These are phyloP conservation scores for Chaetomidium leptoderma DNA, from an alignment of 495 filamentous ascomycete species.

Conservation along the genomic window DNA sequence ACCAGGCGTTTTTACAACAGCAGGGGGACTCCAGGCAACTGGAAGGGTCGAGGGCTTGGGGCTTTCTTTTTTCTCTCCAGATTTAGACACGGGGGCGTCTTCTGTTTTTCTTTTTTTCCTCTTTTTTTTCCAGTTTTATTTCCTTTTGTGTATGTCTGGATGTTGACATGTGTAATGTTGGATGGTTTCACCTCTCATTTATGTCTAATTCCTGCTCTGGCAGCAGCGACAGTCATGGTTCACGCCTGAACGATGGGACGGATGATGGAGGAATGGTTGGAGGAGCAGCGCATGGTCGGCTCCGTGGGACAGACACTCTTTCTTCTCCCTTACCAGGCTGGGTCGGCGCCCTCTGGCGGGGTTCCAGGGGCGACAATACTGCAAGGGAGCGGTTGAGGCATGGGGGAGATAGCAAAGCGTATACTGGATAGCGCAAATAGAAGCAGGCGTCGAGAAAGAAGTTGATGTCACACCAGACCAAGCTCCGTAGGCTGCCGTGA, in stretches of 20 bases:
- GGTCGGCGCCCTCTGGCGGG: conserved; percentile 13
- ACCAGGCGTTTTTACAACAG: conserved; percentile 30
- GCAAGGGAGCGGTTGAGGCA: neutral
- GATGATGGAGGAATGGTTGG: conserved; percentile 17
- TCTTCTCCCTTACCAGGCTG: conserved; percentile 12
- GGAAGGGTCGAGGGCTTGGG: conserved; percentile 13
- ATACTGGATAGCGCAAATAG: conserved; percentile 7
- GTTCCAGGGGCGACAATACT: conserved; percentile 11
- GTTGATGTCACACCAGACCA: neutral
- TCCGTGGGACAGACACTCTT: conserved; percentile 9
- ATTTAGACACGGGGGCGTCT: neutral
- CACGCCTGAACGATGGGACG: neutral
- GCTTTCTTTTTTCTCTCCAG: conserved; percentile 7
- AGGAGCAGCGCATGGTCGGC: conserved; percentile 19
- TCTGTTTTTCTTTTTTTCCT: conserved; percentile 8
- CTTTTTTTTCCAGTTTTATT: conserved; percentile 7
- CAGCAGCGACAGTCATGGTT: conserved; percentile 22
- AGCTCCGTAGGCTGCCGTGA: neutral
- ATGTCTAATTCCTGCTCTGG: conserved; percentile 31
- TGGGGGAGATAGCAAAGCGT: neutral
- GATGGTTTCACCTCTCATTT: conserved; percentile 3
- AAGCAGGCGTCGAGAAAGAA: neutral
- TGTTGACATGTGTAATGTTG: conserved; percentile 6
- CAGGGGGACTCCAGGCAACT: conserved; percentile 28
- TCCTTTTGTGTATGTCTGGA: conserved; percentile 5